Percentiles rank a stretch among this genome's conserved stretches.
phyloP scores from a whole-genome alignment of 2,329 filamentous ascomycete genomes.

The Botrytis deweyae region DNA sequence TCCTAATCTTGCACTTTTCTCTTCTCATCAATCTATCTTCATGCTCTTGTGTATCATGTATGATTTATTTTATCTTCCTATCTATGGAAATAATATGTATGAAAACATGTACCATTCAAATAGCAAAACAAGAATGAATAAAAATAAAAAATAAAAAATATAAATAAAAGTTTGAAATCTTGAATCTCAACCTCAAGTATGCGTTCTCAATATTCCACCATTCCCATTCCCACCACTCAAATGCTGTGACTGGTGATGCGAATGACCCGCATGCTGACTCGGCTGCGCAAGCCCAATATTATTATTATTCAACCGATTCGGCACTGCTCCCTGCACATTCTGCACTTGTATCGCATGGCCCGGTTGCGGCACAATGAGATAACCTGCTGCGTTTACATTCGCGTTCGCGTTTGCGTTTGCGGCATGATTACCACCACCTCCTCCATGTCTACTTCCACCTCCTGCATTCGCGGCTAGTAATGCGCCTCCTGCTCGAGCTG shows the following conservation, averaged over 20 bases:
- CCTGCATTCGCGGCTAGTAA: not conserved
- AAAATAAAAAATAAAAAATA: not conserved
- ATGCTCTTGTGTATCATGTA: no score
- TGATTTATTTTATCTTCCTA: not conserved
- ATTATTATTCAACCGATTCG: constrained; percentile 4
- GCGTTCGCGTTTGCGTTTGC: not conserved
- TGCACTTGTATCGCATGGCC: not conserved
- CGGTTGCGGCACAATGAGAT: not conserved
- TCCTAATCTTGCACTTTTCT: not conserved
- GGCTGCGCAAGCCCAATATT: constrained; percentile 7
- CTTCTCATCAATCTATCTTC: not conserved
- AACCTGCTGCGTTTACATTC: not conserved
- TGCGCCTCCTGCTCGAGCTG: not conserved
- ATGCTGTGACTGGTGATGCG: not conserved
- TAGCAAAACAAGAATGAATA: not conserved
- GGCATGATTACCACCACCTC: not conserved
- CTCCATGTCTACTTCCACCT: not conserved
- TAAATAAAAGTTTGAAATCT: no score
- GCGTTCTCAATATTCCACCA: not conserved
- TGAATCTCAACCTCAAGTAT: not conserved
- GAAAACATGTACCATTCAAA: not conserved
- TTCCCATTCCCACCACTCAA: not conserved
- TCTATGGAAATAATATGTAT: not conserved
- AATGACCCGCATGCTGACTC: not conserved
- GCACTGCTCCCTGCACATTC: not conserved